These are phyloP conservation scores for Pichia thaimueangensis DNA, from an alignment of 805 yeast genomes.

Conservation along the genomic window DNA sequence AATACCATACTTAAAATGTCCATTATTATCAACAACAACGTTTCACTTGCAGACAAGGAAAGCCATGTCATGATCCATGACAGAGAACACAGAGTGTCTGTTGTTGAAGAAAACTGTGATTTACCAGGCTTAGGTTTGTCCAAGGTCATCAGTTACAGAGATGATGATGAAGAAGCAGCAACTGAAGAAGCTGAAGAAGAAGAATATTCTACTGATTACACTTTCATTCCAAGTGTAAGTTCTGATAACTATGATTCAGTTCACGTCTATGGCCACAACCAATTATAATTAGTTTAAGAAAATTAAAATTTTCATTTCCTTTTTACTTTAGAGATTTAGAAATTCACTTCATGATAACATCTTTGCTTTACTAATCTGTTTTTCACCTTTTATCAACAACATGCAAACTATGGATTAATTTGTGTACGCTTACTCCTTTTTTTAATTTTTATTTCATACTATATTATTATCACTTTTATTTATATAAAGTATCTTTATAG, in stretches of 20 bases:
- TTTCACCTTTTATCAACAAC: too few species aligned
- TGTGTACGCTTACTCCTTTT: too few species aligned
- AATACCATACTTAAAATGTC: slow-evolving; percentile 4
- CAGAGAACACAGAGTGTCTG: slow-evolving; percentile 7
- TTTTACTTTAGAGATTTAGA: too few species aligned
- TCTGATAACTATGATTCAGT: slow-evolving; percentile 8
- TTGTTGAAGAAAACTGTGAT: slow-evolving; percentile 1
- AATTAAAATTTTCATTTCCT: too few species aligned
- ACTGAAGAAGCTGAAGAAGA: slow-evolving; percentile 1
- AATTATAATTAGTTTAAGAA: too few species aligned
- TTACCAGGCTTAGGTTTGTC: slow-evolving; percentile 4
- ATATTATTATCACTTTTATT: too few species aligned
- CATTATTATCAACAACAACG: slow-evolving; percentile 9
- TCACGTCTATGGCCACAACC: slow-evolving; percentile 11
- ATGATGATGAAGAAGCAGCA: slow-evolving; percentile 2
- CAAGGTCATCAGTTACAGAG: slow-evolving; percentile 6
- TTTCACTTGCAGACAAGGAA: slow-evolving; percentile 5
- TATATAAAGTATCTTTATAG: too few species aligned
- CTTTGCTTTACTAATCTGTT: too few species aligned
- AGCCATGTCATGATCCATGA: slow-evolving; percentile 4
- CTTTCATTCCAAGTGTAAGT: slow-evolving; percentile 7
- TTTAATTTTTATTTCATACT: too few species aligned
- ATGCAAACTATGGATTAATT: too few species aligned
- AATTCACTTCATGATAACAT: too few species aligned
- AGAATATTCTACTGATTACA: neutral